Conservation (phyloP, 2,329 filamentous ascomycete genomes). For the Orbilia ellipsospora region DNA sequence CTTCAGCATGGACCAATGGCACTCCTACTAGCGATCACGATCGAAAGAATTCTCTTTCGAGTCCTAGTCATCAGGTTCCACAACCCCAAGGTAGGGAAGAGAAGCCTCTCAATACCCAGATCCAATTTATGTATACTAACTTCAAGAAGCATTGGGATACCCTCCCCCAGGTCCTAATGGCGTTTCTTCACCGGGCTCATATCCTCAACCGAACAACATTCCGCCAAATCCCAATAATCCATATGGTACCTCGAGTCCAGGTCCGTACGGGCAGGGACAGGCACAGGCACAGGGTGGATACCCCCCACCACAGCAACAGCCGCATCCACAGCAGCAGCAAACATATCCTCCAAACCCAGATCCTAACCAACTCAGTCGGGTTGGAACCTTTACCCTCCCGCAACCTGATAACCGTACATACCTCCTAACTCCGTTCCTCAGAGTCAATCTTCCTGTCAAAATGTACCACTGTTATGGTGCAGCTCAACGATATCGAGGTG, state of each 20-base stretch:
- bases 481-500: constrained; percentile 45
- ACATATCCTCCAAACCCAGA: constrained; percentile 9
- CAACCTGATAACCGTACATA: constrained; percentile 45
- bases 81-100: constrained; percentile 31
- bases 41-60: constrained; percentile 24
- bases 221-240: constrained; percentile 26
- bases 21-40: constrained; percentile 24
- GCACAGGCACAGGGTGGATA: background rate
- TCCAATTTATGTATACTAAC: constrained; percentile 18
- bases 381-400: constrained; percentile 16
- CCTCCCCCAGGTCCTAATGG: constrained; percentile 40
- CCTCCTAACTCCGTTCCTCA: constrained; percentile 46
- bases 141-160: constrained; percentile 29
- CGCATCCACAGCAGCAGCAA: constrained; percentile 3
- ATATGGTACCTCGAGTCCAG: constrained; percentile 32
- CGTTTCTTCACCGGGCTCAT: constrained; percentile 9
- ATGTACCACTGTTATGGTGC: constrained; percentile 54
- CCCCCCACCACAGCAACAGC: too few relatives aligned
- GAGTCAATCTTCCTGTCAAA: constrained; percentile 39
- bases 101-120: background rate
- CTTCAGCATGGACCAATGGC: constrained; percentile 24
- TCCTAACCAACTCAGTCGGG: constrained; percentile 24
- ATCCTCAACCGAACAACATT: constrained; percentile 14
- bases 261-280: constrained; percentile 19
- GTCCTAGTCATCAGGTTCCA: constrained; percentile 30